These are phyloP conservation scores for Anthracocystis setariae DNA, from an alignment of 1,284 basidiomycete genomes.

Conservation along the genomic window DNA sequence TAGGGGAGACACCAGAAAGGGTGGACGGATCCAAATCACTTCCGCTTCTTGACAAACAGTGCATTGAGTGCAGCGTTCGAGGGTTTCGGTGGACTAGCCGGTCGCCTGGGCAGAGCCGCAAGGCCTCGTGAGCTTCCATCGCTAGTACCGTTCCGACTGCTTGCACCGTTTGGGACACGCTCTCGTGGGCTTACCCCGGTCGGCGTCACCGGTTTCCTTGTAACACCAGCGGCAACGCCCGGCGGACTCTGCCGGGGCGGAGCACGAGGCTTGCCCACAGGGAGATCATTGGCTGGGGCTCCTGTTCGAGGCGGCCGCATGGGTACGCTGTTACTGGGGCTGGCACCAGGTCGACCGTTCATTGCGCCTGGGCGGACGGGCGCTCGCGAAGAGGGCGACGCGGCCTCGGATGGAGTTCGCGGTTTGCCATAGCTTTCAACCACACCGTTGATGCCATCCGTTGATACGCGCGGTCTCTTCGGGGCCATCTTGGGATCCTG, in stretches of 20 bases:
- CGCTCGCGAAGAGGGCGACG: not conserved
- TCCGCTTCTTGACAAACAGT: conserved; percentile 48
- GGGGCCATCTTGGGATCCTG: conserved; percentile 21
- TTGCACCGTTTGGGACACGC: conserved; percentile 11
- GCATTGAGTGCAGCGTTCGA: conserved; percentile 47
- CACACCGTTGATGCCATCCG: conserved; percentile 2
- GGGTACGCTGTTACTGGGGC: conserved; percentile 5
- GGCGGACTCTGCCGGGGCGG: conserved; percentile 20
- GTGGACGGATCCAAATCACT: conserved; percentile 14
- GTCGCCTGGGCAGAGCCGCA: conserved; percentile 26
- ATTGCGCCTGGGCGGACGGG: not conserved
- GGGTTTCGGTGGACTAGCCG: conserved; percentile 40
- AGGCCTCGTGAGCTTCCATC: conserved; percentile 25
- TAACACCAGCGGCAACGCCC: conserved; percentile 6
- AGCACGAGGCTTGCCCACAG: conserved; percentile 21
- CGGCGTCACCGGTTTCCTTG: conserved; percentile 20
- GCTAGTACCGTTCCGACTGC: conserved; percentile 6
- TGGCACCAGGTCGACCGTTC: conserved; percentile 9
- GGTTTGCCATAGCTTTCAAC: conserved; percentile 9
- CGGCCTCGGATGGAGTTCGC: not conserved
- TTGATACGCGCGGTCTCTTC: conserved; percentile 35
- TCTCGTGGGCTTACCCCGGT: conserved; percentile 21
- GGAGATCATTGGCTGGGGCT: conserved; percentile 16
- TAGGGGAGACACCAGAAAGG: too few species aligned
- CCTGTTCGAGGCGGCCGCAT: conserved; percentile 16